Conservation (phyloP, 2,329 filamentous ascomycete genomes). For the Phoma herbarum region DNA sequence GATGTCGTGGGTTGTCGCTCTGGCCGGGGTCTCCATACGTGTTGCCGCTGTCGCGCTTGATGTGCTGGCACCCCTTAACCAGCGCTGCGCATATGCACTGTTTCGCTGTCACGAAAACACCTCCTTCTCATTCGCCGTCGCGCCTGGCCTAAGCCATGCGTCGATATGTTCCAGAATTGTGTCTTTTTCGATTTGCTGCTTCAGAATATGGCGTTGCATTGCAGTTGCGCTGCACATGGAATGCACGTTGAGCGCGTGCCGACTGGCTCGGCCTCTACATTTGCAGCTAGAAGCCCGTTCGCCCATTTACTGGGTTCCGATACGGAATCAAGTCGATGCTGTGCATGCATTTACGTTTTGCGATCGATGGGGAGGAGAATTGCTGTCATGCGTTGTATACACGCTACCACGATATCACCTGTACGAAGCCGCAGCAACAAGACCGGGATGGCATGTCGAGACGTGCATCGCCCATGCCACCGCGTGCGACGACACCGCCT, state of each 20-base stretch:
- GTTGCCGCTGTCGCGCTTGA: constrained; percentile 28
- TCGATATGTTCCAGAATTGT: not conserved
- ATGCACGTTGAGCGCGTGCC: not conserved
- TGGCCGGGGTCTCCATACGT: constrained; percentile 4
- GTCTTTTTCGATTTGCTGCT: not conserved
- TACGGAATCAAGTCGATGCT: not conserved
- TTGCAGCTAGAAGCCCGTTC: not conserved
- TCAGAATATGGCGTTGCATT: not conserved
- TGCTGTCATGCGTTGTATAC: constrained; percentile 13
- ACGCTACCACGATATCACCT: constrained; percentile 8
- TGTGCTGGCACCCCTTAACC: constrained; percentile 42
- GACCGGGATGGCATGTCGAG: constrained; percentile 4
- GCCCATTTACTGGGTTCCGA: not conserved
- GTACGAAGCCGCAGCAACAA: not conserved
- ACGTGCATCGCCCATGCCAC: not conserved
- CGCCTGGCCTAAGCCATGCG: not conserved
- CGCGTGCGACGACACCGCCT: constrained; percentile 18
- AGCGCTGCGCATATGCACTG: constrained; percentile 38
- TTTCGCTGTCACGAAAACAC: constrained; percentile 37
- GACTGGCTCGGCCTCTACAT: not conserved
- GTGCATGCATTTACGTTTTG: not conserved
- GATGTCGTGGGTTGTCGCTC: constrained; percentile 29
- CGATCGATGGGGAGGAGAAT: constrained; percentile 7
- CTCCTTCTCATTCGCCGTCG: not conserved
- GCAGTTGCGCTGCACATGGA: not conserved